Conservation (phyloP, 2,329 filamentous ascomycete species). For the Xylaria sp. region DNA sequence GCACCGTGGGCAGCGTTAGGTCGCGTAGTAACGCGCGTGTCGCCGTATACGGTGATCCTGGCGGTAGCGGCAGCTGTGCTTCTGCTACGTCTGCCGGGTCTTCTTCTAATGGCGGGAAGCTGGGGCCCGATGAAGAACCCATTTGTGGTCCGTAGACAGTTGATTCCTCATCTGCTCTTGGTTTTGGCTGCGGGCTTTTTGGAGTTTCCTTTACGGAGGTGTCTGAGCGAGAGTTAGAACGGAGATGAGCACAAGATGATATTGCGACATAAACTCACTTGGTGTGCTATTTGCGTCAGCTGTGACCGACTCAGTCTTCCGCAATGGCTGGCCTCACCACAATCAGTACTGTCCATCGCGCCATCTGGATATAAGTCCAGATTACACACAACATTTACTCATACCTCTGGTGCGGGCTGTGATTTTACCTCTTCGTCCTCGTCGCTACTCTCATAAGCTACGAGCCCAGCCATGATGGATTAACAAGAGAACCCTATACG, state of each 20-base stretch:
- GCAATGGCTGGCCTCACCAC: slow-evolving; percentile 48
- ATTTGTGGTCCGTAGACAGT: slow-evolving; percentile 47
- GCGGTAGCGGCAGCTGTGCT: slow-evolving; percentile 44
- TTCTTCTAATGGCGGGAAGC: slow-evolving; percentile 48
- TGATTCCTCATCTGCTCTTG: slow-evolving; percentile 31
- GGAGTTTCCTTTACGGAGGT: slow-evolving; percentile 25
- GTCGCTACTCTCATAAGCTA: slow-evolving; percentile 49
- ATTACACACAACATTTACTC: slow-evolving; percentile 36
- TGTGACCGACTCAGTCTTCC: slow-evolving; percentile 39
- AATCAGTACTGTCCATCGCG: slow-evolving; percentile 48
- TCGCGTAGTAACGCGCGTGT: slow-evolving; percentile 72
- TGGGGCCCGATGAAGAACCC: slow-evolving; percentile 41
- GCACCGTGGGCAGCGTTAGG: slow-evolving; percentile 76
- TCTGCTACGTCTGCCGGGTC: slow-evolving; percentile 37
- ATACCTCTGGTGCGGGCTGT: slow-evolving; percentile 45
- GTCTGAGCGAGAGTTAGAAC: slow-evolving; percentile 25
- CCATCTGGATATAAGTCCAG: slow-evolving; percentile 25
- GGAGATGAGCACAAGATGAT: not conserved
- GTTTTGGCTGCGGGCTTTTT: slow-evolving; percentile 12
- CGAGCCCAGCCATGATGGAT: slow-evolving; percentile 43
- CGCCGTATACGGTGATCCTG: slow-evolving; percentile 74
- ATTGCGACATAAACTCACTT: slow-evolving; percentile 38
- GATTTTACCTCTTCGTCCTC: slow-evolving; percentile 47
- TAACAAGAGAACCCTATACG: not conserved
- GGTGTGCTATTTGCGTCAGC: slow-evolving; percentile 31